Evolutionary conservation across 768 basidiomycete genomes (phyloP).

Genomic region (Terana coerulea): DNA sequence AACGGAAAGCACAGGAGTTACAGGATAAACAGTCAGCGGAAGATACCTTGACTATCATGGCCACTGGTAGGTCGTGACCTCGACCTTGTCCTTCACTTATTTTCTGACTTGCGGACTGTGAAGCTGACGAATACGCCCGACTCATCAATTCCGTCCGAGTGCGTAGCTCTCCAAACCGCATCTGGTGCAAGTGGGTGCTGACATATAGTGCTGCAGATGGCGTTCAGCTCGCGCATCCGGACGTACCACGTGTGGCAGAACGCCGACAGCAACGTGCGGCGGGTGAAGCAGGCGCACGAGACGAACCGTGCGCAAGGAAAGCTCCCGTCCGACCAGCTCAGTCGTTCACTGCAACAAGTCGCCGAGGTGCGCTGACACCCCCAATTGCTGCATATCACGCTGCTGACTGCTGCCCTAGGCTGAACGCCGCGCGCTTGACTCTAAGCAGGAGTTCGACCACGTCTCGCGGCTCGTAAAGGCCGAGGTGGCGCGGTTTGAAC

Average conservation of each 20-base stretch:
- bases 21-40: conserved; percentile 74
- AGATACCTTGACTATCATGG: conserved; percentile 79
- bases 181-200: not conserved
- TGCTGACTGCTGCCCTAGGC: conserved; percentile 42
- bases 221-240: conserved; percentile 85
- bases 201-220: conserved; percentile 46
- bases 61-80: conserved; percentile 67
- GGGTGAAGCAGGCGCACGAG: conserved; percentile 75
- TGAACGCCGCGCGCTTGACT: conserved; percentile 78
- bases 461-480: conserved; percentile 84
- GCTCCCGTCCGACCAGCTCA: conserved; percentile 64
- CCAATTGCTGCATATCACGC: not conserved
- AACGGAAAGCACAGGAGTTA: conserved; percentile 68
- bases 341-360: conserved; percentile 73
- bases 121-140: conserved; percentile 90
- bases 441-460: conserved; percentile 86
- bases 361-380: conserved; percentile 56
- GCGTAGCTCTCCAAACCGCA: conserved; percentile 26
- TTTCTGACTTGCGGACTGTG: too few species aligned
- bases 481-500: conserved; percentile 89
- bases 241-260: conserved; percentile 79
- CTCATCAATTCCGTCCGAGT: conserved; percentile 85
- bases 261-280: conserved; percentile 69
- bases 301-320: conserved; percentile 76
- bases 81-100: too few species aligned